Evolutionary conservation across 1,284 basidiomycete species (phyloP), one percentile per base, ranked within the genome.

Genomic region (Irpex lacteus): DNA sequence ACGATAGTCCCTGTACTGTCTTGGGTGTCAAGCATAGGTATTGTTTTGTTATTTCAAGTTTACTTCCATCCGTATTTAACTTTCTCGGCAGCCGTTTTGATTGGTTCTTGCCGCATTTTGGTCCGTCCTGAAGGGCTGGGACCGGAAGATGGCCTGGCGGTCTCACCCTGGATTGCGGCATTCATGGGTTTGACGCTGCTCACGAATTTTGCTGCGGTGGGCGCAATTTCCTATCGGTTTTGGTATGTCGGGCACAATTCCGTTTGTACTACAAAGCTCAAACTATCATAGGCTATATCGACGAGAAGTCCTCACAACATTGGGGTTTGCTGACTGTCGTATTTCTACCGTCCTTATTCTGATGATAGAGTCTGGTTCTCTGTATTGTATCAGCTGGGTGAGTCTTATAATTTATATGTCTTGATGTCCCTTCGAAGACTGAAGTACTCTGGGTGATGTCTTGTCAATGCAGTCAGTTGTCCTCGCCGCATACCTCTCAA

Each of bases 321-420:
- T 34, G 32, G 32, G 32, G 32, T 34, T 5, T 6, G 32, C 32
- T 34, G 32, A 34, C 40, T 47, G 40, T n/a, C 15, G 26, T 18
- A 18, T 38, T 11, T 11, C 34, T 11, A n/a, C 19, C 15, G 52
- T 62, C 7, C 61, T 62, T 21, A 7, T 58, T 36, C 44, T 62
- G 36, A 26, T 57, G 18, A 36, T 62, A 36, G 61, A 62, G 34
- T 47, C 54, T 19, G 61, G 61, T n/a, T 19, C 40, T 13, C 37
- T 62, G 54, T 62, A 62, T 55, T 62, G 61, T 36, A 36, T 54
- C 13, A 62, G 52, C 18, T 53, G 54, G 53, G 61, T 62, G 6
- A 57, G 61, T 58, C 7, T 21, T 47, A 7, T 8, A 2, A 60
- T 15, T 11, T 2, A 8, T 18, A 40, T 21, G 9, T 54, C 18